Evolutionary conservation across 192 early-diverging fungal species (phyloP), one percentile per base, ranked within the genome.

Genomic region (Coemansia javaensis): DNA sequence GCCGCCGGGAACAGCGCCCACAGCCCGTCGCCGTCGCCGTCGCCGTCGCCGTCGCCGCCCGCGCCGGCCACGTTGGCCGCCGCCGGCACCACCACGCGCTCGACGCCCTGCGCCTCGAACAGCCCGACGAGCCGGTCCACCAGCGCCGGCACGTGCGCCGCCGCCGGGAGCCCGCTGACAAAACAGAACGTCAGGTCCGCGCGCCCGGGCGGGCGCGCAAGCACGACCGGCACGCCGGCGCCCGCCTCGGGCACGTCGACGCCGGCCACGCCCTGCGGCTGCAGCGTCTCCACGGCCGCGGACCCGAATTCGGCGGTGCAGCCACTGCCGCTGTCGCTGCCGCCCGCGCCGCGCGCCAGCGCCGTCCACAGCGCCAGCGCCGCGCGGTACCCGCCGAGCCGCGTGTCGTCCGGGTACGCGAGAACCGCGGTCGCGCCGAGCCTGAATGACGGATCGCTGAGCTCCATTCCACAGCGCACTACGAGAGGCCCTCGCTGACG

Each of bases 381-480:
- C 23, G 68, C 56, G 20, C 68, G 68, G 40, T 64, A 72, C 21
- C 68, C 68, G 25, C 50, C 68, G 17, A 64, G 39, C 39, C 68
- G 45, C 27, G 68, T 72, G 28, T 50, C 36, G 41, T 72, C 68
- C 2, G 68, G 61, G 32, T 63, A 72, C 22, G 68, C 68, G 12
- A 72, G 47, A 18, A 72, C 53, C 7, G 52, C 68, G 0, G 61
- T 64, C 17, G 18, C 46, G 9, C 55, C 54, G 32, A 72, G 50
- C 35, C 39, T 52, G 37, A 59, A 59, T 10, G 48, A 35, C 4
- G 67, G 28, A 34, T 57, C 47, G 25, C 33, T 30, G 10, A 70
- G 50, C 40, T 63, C 32, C 59, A 70, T 70, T 47, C 4, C 23
- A 16, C 21, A 24, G 36, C 31, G 21, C 15, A 35, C 9, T 18